Evolutionary conservation across 2,329 filamentous ascomycete species (phyloP), one percentile per base, ranked within the genome.

Genomic region (Phoma sp.): DNA sequence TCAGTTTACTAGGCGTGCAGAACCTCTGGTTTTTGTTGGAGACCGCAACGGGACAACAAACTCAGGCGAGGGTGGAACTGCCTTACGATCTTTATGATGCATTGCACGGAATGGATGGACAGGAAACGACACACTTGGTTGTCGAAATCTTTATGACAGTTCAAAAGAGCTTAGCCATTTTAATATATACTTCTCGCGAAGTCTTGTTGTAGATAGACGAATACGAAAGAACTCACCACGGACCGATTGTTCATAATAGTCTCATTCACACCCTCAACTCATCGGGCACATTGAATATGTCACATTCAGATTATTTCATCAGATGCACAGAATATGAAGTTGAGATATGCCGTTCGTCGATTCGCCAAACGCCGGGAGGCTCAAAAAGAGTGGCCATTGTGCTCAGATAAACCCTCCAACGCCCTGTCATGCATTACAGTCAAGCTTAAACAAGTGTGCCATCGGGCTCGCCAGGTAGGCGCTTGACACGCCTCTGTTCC

Each of bases 401-500:
- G 34, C 45, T 46, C 23, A 32, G 9, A 29, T 10, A 11, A 20
- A 18, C n/a, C 32, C 53, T 20, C 20, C 36, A 56, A 56, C 47
- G 42, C 53, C 47, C 17, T 28, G 10, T 20, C n/a, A 18, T 45
- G 6, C 29, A n/a, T 14, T 20, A 17, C 43, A 45, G n/a, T 30
- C 7, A 40, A 38, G 4, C 12, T 64, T 32, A 73, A 33, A 74
- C 69, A 62, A 96, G 74, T 43, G 91, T 84, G 28, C 93, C 93
- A 74, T 99, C 93, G 56, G 86, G 89, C 76, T 99, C 96, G 62
- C 95, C 95, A 17, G 91, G 87, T 56, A 97, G 83, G 72, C 95
- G 83, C 79, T 96, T 87, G 10, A 98, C 92, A 47, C 96, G 87
- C 77, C 95, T 96, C 78, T 98, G 95, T 74, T 98, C 93, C 95